Base-by-base conservation (phyloP, 768 basidiomycete genomes). In the Fomitopsis serialis region DNA sequence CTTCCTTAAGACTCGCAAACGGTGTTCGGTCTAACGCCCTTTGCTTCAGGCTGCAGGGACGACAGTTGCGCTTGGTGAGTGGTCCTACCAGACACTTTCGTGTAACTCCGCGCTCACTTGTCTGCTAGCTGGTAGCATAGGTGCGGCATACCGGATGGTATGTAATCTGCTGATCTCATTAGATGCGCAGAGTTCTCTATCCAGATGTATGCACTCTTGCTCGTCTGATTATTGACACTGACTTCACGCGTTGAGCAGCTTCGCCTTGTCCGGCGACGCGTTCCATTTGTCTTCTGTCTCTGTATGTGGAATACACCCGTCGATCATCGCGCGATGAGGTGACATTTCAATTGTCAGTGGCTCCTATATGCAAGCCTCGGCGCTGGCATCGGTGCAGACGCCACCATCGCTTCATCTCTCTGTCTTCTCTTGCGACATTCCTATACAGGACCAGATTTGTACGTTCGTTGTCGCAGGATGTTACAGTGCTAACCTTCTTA, bases 351-450 rank as follows among this genome's bases (percentile, higher is more conserved):
- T 11, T 32, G 37, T 17, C 32, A 64, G 63, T 61, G 55, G 53
- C 56, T 66, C 25, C 35, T 66, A 6, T 66, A 66, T 42, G 42
- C 54, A 13, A 60, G 60, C 25, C 54, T 66, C 12, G 62, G 59
- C 12, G 51, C 59, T 19, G 61, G 61, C 2, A 58, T 61, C 8
- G 49, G 55, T 3, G 60, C 61, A 2, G 65, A 66, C 32, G 22
- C 60, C 15, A 42, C 57, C n/a, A 63, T 66, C 42, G 61, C 65
- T 1, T 44, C 46, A 6, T 54, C 62, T 5, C 54, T 66, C 42
- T 64, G 60, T 32, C 48, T 58, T 10, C 40, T 59, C 9, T 56
- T 66, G 3, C 49, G 52, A 7, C 44, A 48, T 23, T 57, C 53
- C 23, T 40, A 48, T 10, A 56, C 52, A 5, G 57, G 54, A 17